Evolutionary conservation across 495 filamentous ascomycete species (phyloP).

Genomic region (Neurospora sp.): DNA sequence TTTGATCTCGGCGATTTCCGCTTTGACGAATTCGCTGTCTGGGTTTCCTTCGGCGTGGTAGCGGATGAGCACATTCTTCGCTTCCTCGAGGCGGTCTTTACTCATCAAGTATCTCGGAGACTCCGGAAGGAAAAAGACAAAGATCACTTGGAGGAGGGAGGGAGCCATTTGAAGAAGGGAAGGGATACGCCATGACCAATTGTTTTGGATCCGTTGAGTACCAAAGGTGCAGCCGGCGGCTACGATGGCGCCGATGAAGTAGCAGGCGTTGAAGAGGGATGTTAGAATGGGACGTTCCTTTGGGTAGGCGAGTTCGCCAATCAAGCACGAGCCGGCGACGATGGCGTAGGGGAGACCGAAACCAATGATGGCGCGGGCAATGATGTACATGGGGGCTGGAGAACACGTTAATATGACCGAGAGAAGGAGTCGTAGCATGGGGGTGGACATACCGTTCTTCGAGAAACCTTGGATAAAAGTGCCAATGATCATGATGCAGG

Average conservation of each 20-base stretch:
- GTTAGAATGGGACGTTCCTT: slow-evolving; percentile 55
- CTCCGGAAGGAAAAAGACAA: slow-evolving; percentile 51
- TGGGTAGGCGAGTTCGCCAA: slow-evolving; percentile 56
- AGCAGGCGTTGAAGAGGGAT: slow-evolving; percentile 56
- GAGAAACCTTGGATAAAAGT: slow-evolving; percentile 46
- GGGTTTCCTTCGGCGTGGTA: slow-evolving; percentile 55
- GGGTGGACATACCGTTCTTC: slow-evolving; percentile 30
- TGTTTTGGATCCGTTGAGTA: slow-evolving; percentile 42
- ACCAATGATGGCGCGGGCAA: slow-evolving; percentile 53
- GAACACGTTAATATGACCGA: not conserved
- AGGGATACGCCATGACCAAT: slow-evolving; percentile 60
- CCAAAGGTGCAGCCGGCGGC: slow-evolving; percentile 49
- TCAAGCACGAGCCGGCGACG: slow-evolving; percentile 49
- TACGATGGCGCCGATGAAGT: slow-evolving; percentile 52
- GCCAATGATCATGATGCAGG: slow-evolving; percentile 46
- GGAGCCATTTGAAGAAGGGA: slow-evolving; percentile 47
- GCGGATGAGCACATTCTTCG: slow-evolving; percentile 44
- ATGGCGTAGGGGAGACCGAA: slow-evolving; percentile 56
- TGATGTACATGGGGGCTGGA: slow-evolving; percentile 43
- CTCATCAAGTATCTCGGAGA: slow-evolving; percentile 49
- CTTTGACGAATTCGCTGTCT: slow-evolving; percentile 44
- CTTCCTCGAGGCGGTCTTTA: slow-evolving; percentile 50
- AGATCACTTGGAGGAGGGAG: slow-evolving; percentile 44
- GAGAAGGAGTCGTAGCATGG: slow-evolving; percentile 1
- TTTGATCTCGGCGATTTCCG: slow-evolving; percentile 51